Conservation (phyloP, 495 filamentous ascomycete genomes). For the Neurospora sp. region DNA sequence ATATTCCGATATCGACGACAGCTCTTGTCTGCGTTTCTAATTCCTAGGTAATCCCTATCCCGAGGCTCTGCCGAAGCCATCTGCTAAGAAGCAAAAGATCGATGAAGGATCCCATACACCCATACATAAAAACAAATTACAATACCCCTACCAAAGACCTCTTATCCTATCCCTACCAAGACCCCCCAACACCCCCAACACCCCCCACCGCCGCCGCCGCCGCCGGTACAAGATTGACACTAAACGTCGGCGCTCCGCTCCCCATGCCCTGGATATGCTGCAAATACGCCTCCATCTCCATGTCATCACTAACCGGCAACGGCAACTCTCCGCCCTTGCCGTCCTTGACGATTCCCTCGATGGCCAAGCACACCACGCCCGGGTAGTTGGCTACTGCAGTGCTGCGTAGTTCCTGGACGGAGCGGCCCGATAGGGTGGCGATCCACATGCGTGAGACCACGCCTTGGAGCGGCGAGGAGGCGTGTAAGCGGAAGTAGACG, state of each 20-base stretch:
- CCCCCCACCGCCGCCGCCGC: neutral
- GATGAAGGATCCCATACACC: neutral
- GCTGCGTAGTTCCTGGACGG: conserved; percentile 45
- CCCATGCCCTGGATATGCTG: conserved; percentile 46
- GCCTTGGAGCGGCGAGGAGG: conserved; percentile 38
- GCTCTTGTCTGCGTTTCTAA: neutral
- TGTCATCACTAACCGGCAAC: neutral
- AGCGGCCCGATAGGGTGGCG: conserved; percentile 42
- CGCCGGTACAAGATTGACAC: conserved; percentile 30
- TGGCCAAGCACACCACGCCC: conserved; percentile 41
- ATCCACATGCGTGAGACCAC: conserved; percentile 48
- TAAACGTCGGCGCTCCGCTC: conserved; percentile 52
- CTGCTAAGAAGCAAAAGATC: too few relatives aligned
- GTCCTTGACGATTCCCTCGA: conserved; percentile 59
- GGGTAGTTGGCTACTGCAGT: conserved; percentile 48
- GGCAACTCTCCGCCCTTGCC: neutral
- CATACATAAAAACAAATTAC: neutral
- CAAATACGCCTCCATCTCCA: neutral
- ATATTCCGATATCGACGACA: neutral
- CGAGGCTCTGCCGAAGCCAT: neutral
- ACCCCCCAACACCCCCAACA: neutral
- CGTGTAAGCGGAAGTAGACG: conserved; percentile 56
- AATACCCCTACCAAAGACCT: neutral
- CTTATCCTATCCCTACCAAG: neutral
- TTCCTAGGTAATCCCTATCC: neutral